Conservation (phyloP, 2,329 filamentous ascomycete genomes). For the Pseudogymnoascus sp. region DNA sequence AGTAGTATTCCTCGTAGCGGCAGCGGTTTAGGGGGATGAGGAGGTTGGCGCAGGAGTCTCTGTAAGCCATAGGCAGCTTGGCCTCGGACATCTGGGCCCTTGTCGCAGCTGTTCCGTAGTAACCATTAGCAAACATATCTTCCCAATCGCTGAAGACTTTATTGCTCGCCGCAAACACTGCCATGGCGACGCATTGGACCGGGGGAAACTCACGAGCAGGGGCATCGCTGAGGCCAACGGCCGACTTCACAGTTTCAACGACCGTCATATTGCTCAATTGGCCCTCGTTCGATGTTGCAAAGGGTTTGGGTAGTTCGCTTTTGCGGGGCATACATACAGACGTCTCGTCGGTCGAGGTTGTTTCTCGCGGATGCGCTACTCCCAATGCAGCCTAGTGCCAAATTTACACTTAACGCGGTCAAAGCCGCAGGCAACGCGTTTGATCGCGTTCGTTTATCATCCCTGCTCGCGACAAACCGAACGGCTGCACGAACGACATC, state of each 20-base stretch:
- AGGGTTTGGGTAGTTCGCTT: conserved; percentile 8
- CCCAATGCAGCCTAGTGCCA: not conserved
- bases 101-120: conserved; percentile 55
- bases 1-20: conserved; percentile 82
- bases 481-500: not conserved
- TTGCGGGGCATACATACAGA: conserved; percentile 1
- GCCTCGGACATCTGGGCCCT: conserved; percentile 92
- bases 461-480: conserved; percentile 5
- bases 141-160: conserved; percentile 9
- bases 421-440: conserved; percentile 3
- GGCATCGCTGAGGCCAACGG: conserved; percentile 36
- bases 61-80: conserved; percentile 78
- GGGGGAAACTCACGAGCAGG: conserved; percentile 20
- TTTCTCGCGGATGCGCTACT: not conserved
- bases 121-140: conserved; percentile 13
- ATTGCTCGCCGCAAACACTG: conserved; percentile 29
- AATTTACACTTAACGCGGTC: conserved; percentile 4
- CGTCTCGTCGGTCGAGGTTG: conserved; percentile 6
- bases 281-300: conserved; percentile 4
- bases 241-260: conserved; percentile 40
- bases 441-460: conserved; percentile 7
- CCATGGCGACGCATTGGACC: conserved; percentile 6
- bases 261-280: conserved; percentile 35
- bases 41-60: conserved; percentile 91
- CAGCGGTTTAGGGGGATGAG: conserved; percentile 94